These are phyloP conservation scores for Berkeleyomyces rouxiae DNA, from an alignment of 2,329 filamentous ascomycete genomes.

Conservation along the genomic window DNA sequence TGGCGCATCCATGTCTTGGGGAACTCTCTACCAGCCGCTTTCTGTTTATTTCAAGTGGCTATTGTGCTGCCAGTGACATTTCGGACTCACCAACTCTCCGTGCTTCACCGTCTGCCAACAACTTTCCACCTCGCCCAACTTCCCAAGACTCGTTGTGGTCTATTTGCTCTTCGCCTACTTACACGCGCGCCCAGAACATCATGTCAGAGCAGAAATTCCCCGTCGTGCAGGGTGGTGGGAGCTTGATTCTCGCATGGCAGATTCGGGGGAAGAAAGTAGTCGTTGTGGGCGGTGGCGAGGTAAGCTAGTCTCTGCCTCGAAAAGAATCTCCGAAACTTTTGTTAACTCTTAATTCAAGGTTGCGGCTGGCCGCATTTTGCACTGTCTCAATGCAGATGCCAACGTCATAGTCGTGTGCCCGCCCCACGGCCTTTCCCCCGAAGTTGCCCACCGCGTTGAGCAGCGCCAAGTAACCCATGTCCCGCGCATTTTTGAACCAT, in stretches of 20 bases:
- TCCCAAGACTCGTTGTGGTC: not conserved
- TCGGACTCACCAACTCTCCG: too few species aligned
- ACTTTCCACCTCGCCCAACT: not conserved
- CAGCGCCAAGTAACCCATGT: constrained; percentile 61
- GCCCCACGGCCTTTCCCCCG: constrained; percentile 61
- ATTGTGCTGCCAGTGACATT: not conserved
- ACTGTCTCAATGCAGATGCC: constrained; percentile 89
- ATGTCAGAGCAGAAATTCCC: constrained; percentile 38
- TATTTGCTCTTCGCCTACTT: not conserved
- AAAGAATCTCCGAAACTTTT: not conserved
- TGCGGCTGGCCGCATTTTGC: constrained; percentile 81
- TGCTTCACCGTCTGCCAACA: not conserved
- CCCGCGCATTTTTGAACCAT: constrained; percentile 68
- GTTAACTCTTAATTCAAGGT: constrained; percentile 41
- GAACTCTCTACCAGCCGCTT: too few species aligned
- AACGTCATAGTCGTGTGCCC: constrained; percentile 76
- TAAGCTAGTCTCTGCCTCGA: constrained; percentile 26
- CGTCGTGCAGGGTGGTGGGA: constrained; percentile 74
- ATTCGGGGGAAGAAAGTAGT: constrained; percentile 74
- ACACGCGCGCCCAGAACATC: constrained; percentile 7
- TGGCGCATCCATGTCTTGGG: not conserved
- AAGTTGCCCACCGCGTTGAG: constrained; percentile 68
- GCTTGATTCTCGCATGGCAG: constrained; percentile 91
- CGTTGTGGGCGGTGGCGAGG: constrained; percentile 91
- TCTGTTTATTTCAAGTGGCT: too few species aligned